Percentiles rank a stretch among this genome's conserved stretches.
Evolutionary conservation across 208 protist species (phyloP).

Genomic region (Entamoeba histolytica): DNA sequence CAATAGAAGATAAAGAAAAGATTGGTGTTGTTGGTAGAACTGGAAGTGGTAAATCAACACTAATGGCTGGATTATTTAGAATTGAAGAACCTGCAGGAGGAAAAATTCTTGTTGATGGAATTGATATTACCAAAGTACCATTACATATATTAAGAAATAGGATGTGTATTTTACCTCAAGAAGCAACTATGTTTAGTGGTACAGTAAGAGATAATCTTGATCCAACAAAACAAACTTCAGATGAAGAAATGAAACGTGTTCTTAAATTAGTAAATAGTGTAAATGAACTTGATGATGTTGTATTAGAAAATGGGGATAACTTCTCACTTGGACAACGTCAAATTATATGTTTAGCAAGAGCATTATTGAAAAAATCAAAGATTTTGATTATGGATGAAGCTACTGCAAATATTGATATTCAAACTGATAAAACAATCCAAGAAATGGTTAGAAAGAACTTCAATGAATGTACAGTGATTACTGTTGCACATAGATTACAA

Average conservation of each 20-base stretch:
- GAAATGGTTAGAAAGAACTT: constrained; percentile 6
- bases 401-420: constrained; percentile 11
- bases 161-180: constrained; percentile 33
- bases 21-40: constrained; percentile 38
- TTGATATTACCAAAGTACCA: constrained; percentile 13
- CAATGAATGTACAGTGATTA: constrained; percentile 5
- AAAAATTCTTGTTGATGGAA: constrained; percentile 24
- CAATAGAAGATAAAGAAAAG: constrained; percentile 18
- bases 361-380: constrained; percentile 2
- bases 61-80: constrained; percentile 25
- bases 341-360: constrained; percentile 19
- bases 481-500: constrained; percentile 22
- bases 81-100: constrained; percentile 13
- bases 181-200: constrained; percentile 32
- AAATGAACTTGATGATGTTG: neutral
- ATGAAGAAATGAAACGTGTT: constrained; percentile 14
- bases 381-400: constrained; percentile 22
- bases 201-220: constrained; percentile 30
- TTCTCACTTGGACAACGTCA: constrained; percentile 22
- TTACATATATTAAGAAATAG: constrained; percentile 11
- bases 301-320: constrained; percentile 12
- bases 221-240: constrained; percentile 1
- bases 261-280: constrained; percentile 6
- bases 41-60: constrained; percentile 33
- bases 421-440: constrained; percentile 21